Evolutionary conservation across 768 basidiomycete species (phyloP), one percentile per base, ranked within the genome.

Genomic region (Stropharia rugosoannulata): DNA sequence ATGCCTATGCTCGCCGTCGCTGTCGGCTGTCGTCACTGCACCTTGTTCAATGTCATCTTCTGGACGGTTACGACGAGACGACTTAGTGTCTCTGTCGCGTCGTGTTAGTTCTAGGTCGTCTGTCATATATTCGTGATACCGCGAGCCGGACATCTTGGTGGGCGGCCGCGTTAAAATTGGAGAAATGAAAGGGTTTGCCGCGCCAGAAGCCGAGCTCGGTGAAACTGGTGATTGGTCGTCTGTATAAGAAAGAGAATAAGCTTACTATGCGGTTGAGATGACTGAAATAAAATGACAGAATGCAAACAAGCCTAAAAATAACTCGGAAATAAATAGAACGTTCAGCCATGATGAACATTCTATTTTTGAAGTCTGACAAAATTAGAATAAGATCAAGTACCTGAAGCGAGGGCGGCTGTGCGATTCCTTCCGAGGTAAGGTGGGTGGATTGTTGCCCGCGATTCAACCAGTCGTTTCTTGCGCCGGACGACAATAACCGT

Each of bases 401-500:
- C 51, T 44, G 29, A 22, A 16, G 42, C 41, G 32, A 44, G n/a
- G 18, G 10, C 51, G 10, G n/a, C 41, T n/a, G 41, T 29, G 41
- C n/a, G 36, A 25, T 16, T 7, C n/a, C 49, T 43, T 13, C 32
- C 51, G 29, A 36, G 35, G 32, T 11, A 43, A 11, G 51, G 29
- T 12, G 51, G 41, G 40, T 51, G 16, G 42, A 55, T 32, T n/a
- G 18, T 8, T 40, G 51, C 29, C 44, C 51, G 22, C 22, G 53
- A 39, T 45, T 47, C 16, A 32, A 38, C 18, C 41, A 46, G 11
- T 29, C 42, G 15, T 46, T 52, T 45, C 37, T 46, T 36, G 7
- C 56, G 52, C 6, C 61, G 42, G 5, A 56, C 27, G 5, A 62
- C 48, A 18, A 55, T 48, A 2, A 51, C 39, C 6, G 56, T 49